Evolutionary conservation across 1,284 basidiomycete genomes (phyloP), one percentile per base, ranked within the genome.

Genomic region (Grifola frondosa): DNA sequence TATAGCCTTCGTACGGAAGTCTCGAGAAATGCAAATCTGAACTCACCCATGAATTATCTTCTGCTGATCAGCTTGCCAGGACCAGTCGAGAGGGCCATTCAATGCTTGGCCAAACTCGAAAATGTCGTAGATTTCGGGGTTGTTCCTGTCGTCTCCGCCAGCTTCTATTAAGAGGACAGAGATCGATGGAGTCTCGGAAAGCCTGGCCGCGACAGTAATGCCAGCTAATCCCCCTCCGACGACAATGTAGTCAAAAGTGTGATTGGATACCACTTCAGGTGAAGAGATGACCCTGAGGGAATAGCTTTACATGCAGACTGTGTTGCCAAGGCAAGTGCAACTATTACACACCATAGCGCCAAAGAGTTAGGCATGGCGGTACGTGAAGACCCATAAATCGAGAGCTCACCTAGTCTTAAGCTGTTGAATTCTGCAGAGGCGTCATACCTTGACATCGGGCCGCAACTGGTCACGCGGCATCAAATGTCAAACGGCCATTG

Each of bases 191-290:
- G 85, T 73, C 54, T 84, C 81, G 0, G 79, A 61, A 20, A 88
- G 68, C 4, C 84, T 70, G 11, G 70, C 67, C 3, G 84, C 84
- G 6, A 88, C 73, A 0, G 79, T 80, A 7, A 75, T 69, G 3
- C 84, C 85, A 1, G 77, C 71, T 4, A 84, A 65, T 1, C 84
- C 84, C 19, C 75, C 82, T 4, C 84, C 84, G 5, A 81, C 74
- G 38, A 86, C 70, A 50, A 86, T 78, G 57, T 86, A 86, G 67
- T 86, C 83, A 56, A 73, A 84, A 0, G 74, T 71, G 43, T 70
- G 40, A n/a, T n/a, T n/a, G n/a, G n/a, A n/a, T n/a, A n/a, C n/a
- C n/a, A n/a, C n/a, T n/a, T n/a, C n/a, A n/a, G n/a, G n/a, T n/a
- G n/a, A n/a, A n/a, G n/a, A n/a, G n/a, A n/a, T n/a, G n/a, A n/a